Conservation (phyloP, 202 grass and related monocot species). For the Brachypodium distachyon region DNA sequence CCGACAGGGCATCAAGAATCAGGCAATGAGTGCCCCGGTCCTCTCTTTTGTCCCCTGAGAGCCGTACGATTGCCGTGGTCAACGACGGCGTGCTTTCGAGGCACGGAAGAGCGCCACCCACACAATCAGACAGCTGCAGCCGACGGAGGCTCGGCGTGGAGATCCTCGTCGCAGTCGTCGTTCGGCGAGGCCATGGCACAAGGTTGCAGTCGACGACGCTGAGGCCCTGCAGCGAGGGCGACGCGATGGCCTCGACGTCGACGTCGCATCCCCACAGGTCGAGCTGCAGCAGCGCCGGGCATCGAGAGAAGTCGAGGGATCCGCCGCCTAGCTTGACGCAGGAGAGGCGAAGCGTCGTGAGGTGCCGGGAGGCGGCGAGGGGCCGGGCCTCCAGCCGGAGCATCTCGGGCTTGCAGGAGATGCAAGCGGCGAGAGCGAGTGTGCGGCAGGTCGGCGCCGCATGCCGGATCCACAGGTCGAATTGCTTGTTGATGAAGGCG, state of each 20-base stretch:
- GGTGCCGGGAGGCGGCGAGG: neutral
- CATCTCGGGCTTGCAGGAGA: too few relatives aligned
- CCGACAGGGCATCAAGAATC: neutral
- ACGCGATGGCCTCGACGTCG: neutral
- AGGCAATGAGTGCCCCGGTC: neutral
- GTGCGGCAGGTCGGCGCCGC: neutral
- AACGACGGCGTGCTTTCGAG: neutral
- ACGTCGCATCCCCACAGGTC: neutral
- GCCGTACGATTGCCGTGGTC: neutral
- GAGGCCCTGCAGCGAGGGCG: neutral
- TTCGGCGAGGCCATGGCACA: neutral
- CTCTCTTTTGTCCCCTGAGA: neutral
- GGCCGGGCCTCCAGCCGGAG: neutral
- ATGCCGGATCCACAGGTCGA: neutral
- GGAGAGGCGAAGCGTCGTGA: neutral
- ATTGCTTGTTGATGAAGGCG: too few relatives aligned
- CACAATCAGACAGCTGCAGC: neutral
- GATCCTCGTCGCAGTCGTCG: neutral
- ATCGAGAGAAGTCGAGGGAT: neutral
- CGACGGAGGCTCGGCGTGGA: neutral
- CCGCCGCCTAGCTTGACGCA: neutral
- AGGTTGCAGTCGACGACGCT: neutral
- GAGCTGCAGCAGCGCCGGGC: neutral
- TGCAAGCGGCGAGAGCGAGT: neutral
- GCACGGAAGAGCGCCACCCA: too few relatives aligned